These are phyloP conservation scores for Somion occarium DNA, from an alignment of 1,284 basidiomycete species.

Conservation along the genomic window DNA sequence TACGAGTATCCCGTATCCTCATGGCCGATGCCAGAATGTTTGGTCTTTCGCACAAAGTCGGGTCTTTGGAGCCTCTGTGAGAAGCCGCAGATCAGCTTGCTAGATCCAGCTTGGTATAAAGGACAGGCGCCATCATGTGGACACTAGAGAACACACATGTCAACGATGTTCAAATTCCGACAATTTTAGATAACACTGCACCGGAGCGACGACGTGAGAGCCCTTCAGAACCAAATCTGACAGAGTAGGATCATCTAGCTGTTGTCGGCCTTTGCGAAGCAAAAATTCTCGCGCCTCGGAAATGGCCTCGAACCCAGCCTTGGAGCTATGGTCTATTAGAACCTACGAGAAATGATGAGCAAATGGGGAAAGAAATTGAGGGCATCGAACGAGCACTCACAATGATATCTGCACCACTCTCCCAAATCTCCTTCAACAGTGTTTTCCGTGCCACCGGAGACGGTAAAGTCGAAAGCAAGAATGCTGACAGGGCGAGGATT, in stretches of 20 bases:
- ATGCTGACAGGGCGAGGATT: constrained; percentile 81
- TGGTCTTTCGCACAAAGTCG: constrained; percentile 79
- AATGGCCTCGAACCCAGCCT: constrained; percentile 76
- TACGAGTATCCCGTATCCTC: constrained; percentile 90
- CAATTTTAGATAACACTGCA: constrained; percentile 32
- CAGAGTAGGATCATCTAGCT: constrained; percentile 42
- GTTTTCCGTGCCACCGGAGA: constrained; percentile 59
- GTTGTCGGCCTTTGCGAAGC: constrained; percentile 61
- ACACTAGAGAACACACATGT: constrained; percentile 48
- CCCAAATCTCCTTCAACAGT: constrained; percentile 83
- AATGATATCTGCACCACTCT: constrained; percentile 79
- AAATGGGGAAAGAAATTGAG: constrained; percentile 15
- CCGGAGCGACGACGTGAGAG: constrained; percentile 81
- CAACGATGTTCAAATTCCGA: neutral
- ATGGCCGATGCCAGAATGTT: constrained; percentile 79
- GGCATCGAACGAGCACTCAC: constrained; percentile 40
- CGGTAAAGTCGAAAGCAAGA: constrained; percentile 73
- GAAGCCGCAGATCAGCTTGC: constrained; percentile 73
- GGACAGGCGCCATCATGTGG: constrained; percentile 92
- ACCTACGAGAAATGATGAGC: no score
- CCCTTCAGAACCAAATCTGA: constrained; percentile 39
- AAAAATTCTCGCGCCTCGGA: constrained; percentile 82
- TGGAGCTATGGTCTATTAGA: constrained; percentile 82
- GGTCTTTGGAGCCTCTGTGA: constrained; percentile 86
- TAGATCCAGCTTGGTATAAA: constrained; percentile 47